Conservation (phyloP, 768 basidiomycete species). For the Kockovaella imperatae region DNA sequence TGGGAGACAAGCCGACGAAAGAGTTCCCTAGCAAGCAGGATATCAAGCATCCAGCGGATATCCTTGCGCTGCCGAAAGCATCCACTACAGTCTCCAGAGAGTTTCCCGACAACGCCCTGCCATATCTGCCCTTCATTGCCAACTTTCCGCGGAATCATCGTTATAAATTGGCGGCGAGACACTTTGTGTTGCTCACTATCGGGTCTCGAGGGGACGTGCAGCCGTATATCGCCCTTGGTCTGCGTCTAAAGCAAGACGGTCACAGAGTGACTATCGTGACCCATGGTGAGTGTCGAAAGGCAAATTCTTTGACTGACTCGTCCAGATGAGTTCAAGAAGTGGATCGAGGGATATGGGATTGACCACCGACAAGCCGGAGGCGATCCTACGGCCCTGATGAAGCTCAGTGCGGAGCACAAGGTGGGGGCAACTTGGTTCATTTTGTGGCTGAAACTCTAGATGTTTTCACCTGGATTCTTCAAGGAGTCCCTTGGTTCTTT, state of each 20-base stretch:
- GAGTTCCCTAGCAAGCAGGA: too few species aligned
- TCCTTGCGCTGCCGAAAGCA: slow-evolving; percentile 22
- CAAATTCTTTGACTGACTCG: not conserved
- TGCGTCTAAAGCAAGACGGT: slow-evolving; percentile 48
- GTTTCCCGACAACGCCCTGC: slow-evolving; percentile 34
- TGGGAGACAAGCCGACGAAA: too few species aligned
- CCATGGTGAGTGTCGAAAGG: slow-evolving; percentile 44
- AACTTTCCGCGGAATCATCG: slow-evolving; percentile 17
- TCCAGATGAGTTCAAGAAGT: slow-evolving; percentile 48
- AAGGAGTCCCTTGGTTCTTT: slow-evolving; percentile 57
- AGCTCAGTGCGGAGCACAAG: slow-evolving; percentile 51
- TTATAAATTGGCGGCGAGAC: slow-evolving; percentile 44
- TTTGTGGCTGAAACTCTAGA: slow-evolving; percentile 44
- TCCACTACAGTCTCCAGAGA: slow-evolving; percentile 8
- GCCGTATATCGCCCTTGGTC: slow-evolving; percentile 51
- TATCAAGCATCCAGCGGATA: slow-evolving; percentile 27
- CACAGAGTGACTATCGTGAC: slow-evolving; percentile 52
- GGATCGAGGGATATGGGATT: slow-evolving; percentile 58
- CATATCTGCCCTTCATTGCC: slow-evolving; percentile 38
- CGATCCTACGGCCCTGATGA: slow-evolving; percentile 63
- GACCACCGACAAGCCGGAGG: slow-evolving; percentile 59
- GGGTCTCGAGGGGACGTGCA: slow-evolving; percentile 56
- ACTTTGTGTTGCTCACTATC: slow-evolving; percentile 60
- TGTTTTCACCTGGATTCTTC: slow-evolving; percentile 68
- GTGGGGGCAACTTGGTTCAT: slow-evolving; percentile 10